These are phyloP conservation scores for Knufia petricola DNA, from an alignment of 2,329 filamentous ascomycete species.

Conservation along the genomic window DNA sequence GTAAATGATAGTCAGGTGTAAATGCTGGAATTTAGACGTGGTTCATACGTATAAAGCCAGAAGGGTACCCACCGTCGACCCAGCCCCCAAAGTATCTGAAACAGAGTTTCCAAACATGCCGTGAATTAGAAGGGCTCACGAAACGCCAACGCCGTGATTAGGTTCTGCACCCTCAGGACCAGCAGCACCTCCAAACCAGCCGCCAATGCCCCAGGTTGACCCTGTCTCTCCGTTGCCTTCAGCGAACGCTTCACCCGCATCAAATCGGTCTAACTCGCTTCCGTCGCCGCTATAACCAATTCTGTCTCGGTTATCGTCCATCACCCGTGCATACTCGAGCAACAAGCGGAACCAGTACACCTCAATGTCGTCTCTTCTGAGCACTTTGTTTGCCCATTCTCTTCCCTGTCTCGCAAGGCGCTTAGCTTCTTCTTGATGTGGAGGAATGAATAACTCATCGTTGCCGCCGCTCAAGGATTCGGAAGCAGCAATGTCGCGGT, in stretches of 20 bases:
- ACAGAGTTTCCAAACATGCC: neutral
- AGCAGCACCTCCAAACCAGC: constrained; percentile 9
- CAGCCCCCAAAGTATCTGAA: too few relatives aligned
- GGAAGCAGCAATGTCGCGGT: neutral
- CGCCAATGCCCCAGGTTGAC: constrained; percentile 7
- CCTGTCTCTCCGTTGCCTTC: neutral
- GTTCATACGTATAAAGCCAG: too few relatives aligned
- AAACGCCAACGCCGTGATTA: constrained; percentile 6
- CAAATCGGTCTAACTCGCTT: constrained; percentile 23
- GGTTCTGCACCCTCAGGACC: constrained; percentile 1
- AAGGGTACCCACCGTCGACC: too few relatives aligned
- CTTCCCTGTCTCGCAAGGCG: constrained; percentile 28
- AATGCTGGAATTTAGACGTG: too few relatives aligned
- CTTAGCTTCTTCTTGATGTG: constrained; percentile 28
- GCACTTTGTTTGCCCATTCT: constrained; percentile 30
- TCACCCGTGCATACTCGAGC: constrained; percentile 53
- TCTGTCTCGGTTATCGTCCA: constrained; percentile 51
- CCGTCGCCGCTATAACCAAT: constrained; percentile 46
- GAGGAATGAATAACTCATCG: constrained; percentile 24
- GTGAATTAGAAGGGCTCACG: neutral
- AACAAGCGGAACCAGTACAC: constrained; percentile 36
- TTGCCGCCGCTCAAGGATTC: neutral
- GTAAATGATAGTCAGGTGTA: too few relatives aligned
- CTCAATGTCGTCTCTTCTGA: constrained; percentile 51
- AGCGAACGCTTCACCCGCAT: constrained; percentile 9